A percentile compares a stretch with the other conserved stretches of the same genome.
Conservation (phyloP, 2,329 filamentous ascomycete genomes). For the Apiospora malaysiana region DNA sequence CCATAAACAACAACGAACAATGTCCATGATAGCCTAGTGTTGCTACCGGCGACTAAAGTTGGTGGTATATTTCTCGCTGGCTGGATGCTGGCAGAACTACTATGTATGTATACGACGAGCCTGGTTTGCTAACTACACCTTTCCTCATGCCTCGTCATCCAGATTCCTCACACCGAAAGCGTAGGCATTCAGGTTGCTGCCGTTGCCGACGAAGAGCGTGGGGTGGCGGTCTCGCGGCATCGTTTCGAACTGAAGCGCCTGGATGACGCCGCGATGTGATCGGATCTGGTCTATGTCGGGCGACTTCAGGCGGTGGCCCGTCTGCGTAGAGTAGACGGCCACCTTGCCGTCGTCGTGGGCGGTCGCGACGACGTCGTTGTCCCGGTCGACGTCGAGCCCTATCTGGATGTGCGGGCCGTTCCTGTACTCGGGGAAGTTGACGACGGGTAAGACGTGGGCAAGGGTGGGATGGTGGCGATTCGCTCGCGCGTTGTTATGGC, state of each 20-base stretch:
- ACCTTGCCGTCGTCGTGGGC: conserved; percentile 58
- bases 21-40: not conserved
- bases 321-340: conserved; percentile 54
- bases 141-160: conserved; percentile 43
- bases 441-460: conserved; percentile 43
- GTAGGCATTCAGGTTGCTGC: conserved; percentile 47
- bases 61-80: too few species aligned
- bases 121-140: too few species aligned
- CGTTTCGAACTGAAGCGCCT: conserved; percentile 51
- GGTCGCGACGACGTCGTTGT: conserved; percentile 58
- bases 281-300: conserved; percentile 29
- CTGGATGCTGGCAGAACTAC: too few species aligned
- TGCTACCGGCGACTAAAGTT: too few species aligned
- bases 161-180: conserved; percentile 45
- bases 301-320: conserved; percentile 47
- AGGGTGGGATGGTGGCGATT: not conserved
- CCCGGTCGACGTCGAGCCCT: conserved; percentile 57
- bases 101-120: too few species aligned
- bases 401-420: conserved; percentile 56
- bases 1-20: not conserved
- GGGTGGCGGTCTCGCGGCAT: conserved; percentile 51
- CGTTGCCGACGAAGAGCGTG: conserved; percentile 54
- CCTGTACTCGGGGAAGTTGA: conserved; percentile 55
- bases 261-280: conserved; percentile 41
- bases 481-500: not conserved